Evolutionary conservation across 345 rosid species (phyloP).

Genomic region (Durio zibethinus): DNA sequence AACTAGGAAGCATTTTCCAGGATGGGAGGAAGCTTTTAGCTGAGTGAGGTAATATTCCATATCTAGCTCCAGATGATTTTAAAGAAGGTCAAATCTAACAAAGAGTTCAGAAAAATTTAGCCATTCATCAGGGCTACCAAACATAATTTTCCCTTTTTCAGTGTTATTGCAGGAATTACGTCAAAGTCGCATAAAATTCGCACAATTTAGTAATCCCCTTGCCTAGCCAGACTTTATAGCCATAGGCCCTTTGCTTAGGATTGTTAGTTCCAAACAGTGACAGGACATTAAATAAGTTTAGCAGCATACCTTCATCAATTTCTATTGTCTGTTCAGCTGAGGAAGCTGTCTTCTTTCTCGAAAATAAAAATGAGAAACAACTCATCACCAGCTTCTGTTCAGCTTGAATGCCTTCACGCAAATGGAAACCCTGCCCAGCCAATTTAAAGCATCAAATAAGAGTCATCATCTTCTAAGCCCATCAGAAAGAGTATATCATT

Average conservation of each 20-base stretch:
- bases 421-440: constrained; percentile 15
- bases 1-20: not conserved
- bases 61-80: not conserved
- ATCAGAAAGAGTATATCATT: not conserved
- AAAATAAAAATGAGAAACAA: constrained; percentile 31
- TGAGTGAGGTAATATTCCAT: not conserved
- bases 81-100: not conserved
- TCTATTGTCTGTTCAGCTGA: constrained; percentile 21
- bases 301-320: constrained; percentile 43
- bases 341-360: constrained; percentile 29
- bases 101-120: not conserved
- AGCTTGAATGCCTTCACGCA: constrained; percentile 8
- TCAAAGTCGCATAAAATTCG: not conserved
- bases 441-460: constrained; percentile 9
- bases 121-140: not conserved
- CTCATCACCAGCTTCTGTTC: constrained; percentile 30
- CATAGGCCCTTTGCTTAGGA: not conserved
- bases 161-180: not conserved
- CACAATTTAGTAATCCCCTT: not conserved
- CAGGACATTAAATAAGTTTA: not conserved
- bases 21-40: not conserved
- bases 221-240: not conserved
- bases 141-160: not conserved
- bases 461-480: not conserved
- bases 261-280: not conserved